A percentile compares a stretch with the other conserved stretches of the same genome.
Conservation (phyloP, 305 asterid species). For the Fraxinus velutina region DNA sequence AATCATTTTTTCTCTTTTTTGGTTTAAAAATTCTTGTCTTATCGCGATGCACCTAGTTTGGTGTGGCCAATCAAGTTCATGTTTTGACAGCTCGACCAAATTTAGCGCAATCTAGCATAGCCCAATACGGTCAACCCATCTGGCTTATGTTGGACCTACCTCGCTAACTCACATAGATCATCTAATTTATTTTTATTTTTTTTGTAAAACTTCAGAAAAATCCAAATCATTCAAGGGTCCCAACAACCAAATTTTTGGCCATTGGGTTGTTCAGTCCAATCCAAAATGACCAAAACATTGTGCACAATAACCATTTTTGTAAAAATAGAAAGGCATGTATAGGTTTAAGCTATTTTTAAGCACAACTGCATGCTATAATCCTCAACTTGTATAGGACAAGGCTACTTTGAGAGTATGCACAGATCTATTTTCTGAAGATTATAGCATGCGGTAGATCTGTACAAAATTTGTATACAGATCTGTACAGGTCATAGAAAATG, state of each 20-base stretch:
- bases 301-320: background rate
- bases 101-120: background rate
- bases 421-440: background rate
- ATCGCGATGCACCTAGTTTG: background rate
- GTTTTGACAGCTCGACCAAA: background rate
- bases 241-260: background rate
- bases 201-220: background rate
- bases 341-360: background rate
- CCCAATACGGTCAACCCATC: background rate
- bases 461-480: background rate
- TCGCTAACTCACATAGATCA: background rate
- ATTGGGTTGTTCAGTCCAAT: background rate
- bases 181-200: background rate
- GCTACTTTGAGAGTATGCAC: background rate
- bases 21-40: background rate
- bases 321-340: background rate
- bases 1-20: background rate
- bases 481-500: background rate
- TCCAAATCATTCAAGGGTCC: background rate
- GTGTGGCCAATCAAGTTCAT: background rate
- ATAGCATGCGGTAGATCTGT: no score
- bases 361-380: background rate
- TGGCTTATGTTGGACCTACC: background rate
- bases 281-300: background rate
- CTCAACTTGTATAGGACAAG: background rate